Conservation (phyloP, 2,329 filamentous ascomycete species). For the Aspergillaceae sp. region DNA sequence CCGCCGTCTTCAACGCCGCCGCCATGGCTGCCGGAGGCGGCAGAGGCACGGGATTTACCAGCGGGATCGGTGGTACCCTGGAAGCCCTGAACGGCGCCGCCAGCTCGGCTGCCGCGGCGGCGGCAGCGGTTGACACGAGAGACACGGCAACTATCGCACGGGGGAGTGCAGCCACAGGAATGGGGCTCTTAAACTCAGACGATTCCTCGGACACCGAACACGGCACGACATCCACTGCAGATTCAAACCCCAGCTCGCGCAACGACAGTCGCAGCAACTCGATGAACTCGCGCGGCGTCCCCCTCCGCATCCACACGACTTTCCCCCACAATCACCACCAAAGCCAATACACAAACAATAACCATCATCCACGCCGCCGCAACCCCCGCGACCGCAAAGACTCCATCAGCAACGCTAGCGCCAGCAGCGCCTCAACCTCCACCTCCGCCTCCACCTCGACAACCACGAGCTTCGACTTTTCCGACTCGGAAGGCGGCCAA, state of each 20-base stretch:
- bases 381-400: slow-evolving; percentile 28
- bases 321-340: slow-evolving; percentile 16
- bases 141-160: slow-evolving; percentile 13
- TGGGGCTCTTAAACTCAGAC: slow-evolving; percentile 23
- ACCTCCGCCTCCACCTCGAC: slow-evolving; percentile 31
- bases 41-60: slow-evolving; percentile 64
- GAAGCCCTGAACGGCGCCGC: slow-evolving; percentile 34
- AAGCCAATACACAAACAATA: not conserved
- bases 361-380: slow-evolving; percentile 4
- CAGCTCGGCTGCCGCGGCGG: slow-evolving; percentile 12
- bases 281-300: slow-evolving; percentile 22
- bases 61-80: slow-evolving; percentile 41
- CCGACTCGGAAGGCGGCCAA: slow-evolving; percentile 26
- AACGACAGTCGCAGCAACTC: slow-evolving; percentile 14
- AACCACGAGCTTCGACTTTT: slow-evolving; percentile 30
- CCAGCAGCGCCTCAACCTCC: too few relatives aligned
- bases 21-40: slow-evolving; percentile 96
- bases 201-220: slow-evolving; percentile 34
- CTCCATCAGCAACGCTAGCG: slow-evolving; percentile 29
- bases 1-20: slow-evolving; percentile 94
- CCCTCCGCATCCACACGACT: slow-evolving; percentile 35
- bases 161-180: slow-evolving; percentile 10
- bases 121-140: slow-evolving; percentile 13
- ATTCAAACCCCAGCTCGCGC: too few relatives aligned
- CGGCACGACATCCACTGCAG: slow-evolving; percentile 8